Evolutionary conservation across 2,329 filamentous ascomycete genomes (phyloP).

Genomic region (Rhexocercosporidium sp.): DNA sequence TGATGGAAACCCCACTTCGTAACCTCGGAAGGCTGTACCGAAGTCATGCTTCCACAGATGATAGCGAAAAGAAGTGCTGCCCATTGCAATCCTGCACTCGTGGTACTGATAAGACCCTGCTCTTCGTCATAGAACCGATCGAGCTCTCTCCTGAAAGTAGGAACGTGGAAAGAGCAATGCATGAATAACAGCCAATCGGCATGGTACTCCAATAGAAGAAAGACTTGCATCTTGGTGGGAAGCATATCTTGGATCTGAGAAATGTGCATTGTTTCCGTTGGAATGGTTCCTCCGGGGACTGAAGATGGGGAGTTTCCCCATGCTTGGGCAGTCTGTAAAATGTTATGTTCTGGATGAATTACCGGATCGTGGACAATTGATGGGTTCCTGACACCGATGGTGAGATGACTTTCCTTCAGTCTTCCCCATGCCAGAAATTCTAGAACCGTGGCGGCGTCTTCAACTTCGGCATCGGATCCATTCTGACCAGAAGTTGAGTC

Average conservation of each 20-base stretch:
- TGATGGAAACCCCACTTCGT: conserved; percentile 50
- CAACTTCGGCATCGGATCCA: conserved; percentile 40
- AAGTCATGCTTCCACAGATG: conserved; percentile 49
- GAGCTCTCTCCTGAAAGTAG: conserved; percentile 46
- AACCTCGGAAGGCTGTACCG: conserved; percentile 44
- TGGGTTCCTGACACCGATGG: conserved; percentile 28
- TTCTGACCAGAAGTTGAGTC: conserved; percentile 22
- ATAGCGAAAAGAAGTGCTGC: conserved; percentile 51
- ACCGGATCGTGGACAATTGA: conserved; percentile 15
- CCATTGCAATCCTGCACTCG: conserved; percentile 50
- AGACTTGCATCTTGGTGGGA: conserved; percentile 24
- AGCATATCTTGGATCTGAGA: conserved; percentile 31
- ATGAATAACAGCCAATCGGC: conserved; percentile 29
- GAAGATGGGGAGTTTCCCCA: conserved; percentile 27
- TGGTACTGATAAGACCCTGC: conserved; percentile 42
- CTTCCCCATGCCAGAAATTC: conserved; percentile 56
- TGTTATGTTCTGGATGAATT: conserved; percentile 28
- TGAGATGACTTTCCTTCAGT: conserved; percentile 46
- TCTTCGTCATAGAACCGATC: conserved; percentile 45
- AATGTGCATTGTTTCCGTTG: conserved; percentile 22
- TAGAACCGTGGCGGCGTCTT: conserved; percentile 52
- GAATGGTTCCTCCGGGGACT: conserved; percentile 16
- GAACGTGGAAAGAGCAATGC: conserved; percentile 33
- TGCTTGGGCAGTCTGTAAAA: conserved; percentile 17
- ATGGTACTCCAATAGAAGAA: conserved; percentile 28